Percentiles rank a stretch among this genome's conserved stretches.
Evolutionary conservation across 805 yeast genomes (phyloP).

Genomic region (Vanderwaltozyma verrucispora): DNA sequence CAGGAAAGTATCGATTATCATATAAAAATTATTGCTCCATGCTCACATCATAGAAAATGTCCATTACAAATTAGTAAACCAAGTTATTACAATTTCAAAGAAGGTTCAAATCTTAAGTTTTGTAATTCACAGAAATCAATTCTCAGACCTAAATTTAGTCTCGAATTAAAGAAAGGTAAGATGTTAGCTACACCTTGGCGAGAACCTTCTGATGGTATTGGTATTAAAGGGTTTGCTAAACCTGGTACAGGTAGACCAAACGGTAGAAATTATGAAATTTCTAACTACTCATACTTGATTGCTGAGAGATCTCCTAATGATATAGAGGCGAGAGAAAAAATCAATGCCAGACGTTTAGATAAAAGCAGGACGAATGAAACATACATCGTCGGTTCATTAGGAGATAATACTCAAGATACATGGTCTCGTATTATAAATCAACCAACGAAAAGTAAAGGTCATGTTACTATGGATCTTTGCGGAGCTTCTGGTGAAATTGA

Average conservation of each 20-base stretch:
- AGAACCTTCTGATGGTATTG: conserved; percentile 45
- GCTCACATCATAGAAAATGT: conserved; percentile 77
- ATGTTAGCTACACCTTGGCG: conserved; percentile 65
- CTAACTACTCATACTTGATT: conserved; percentile 65
- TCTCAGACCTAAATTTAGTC: conserved; percentile 64
- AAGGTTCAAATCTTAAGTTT: conserved; percentile 55
- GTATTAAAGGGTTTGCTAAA: conserved; percentile 32
- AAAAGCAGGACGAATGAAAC: conserved; percentile 6
- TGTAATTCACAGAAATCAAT: conserved; percentile 67
- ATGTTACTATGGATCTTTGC: conserved; percentile 71
- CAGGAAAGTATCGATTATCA: conserved; percentile 35
- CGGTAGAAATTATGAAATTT: conserved; percentile 59
- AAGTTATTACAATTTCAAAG: conserved; percentile 43
- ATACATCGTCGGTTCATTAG: conserved; percentile 17
- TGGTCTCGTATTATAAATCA: conserved; percentile 68
- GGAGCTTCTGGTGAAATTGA: conserved; percentile 72
- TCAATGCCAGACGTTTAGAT: conserved; percentile 33
- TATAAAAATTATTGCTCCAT: conserved; percentile 73
- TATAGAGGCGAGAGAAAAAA: conserved; percentile 29
- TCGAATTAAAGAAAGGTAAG: conserved; percentile 79
- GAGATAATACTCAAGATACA: conserved; percentile 24
- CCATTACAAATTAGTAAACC: conserved; percentile 79
- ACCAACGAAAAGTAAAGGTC: conserved; percentile 74
- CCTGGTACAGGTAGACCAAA: conserved; percentile 73
- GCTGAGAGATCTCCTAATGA: conserved; percentile 49